A percentile compares a stretch with the other conserved stretches of the same genome.
Conservation (phyloP, 2,329 filamentous ascomycete species). For the Diaporthe velutina region DNA sequence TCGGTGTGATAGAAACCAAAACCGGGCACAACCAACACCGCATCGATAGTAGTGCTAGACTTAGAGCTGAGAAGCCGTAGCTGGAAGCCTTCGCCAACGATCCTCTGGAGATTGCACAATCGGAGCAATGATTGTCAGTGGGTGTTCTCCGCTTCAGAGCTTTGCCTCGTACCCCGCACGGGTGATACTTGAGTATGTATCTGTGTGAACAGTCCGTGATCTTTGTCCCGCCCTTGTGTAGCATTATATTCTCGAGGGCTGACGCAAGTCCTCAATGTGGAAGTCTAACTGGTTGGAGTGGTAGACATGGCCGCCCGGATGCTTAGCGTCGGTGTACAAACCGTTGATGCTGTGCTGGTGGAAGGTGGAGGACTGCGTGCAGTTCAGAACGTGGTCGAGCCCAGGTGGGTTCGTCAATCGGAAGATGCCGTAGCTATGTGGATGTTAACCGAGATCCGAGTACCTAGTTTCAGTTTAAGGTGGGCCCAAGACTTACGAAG, state of each 20-base stretch:
- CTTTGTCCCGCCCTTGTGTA: neutral
- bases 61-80: neutral
- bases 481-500: conserved; percentile 69
- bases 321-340: conserved; percentile 81
- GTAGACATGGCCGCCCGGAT: conserved; percentile 77
- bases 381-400: conserved; percentile 85
- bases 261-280: conserved; percentile 67
- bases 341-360: conserved; percentile 79
- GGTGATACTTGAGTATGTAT: neutral
- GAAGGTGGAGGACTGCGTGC: conserved; percentile 83
- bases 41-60: neutral
- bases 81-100: neutral
- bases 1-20: neutral
- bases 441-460: conserved; percentile 16
- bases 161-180: neutral
- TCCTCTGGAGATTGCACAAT: too few relatives aligned
- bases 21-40: neutral
- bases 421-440: conserved; percentile 85
- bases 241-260: conserved; percentile 43
- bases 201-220: neutral
- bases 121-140: neutral
- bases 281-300: conserved; percentile 76
- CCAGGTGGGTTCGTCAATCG: conserved; percentile 94
- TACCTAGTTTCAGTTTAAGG: neutral
- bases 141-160: neutral